These are phyloP conservation scores for Candida tibetensis DNA, from an alignment of 805 yeast species.

Conservation along the genomic window DNA sequence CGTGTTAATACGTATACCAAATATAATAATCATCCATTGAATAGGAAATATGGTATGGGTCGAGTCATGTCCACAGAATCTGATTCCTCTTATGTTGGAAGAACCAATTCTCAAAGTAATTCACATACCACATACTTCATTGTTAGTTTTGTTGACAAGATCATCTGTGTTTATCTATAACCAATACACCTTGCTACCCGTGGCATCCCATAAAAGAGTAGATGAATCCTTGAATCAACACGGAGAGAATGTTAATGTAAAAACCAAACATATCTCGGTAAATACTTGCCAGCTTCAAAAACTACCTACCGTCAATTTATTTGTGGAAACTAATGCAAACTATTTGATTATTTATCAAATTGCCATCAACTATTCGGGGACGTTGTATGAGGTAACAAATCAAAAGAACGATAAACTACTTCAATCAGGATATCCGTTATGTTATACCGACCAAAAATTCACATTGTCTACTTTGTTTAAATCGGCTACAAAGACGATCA, in stretches of 20 bases:
- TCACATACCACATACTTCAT: conserved; percentile 26
- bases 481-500: conserved; percentile 31
- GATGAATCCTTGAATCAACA: conserved; percentile 41
- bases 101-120: conserved; percentile 16
- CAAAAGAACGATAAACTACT: conserved; percentile 25
- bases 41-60: conserved; percentile 33
- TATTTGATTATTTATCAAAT: conserved; percentile 44
- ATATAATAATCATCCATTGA: too few species aligned
- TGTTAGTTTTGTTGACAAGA: conserved; percentile 26
- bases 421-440: conserved; percentile 36
- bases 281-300: conserved; percentile 35
- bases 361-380: conserved; percentile 25
- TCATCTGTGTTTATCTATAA: conserved; percentile 29
- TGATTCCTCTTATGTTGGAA: conserved; percentile 22
- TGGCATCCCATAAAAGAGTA: conserved; percentile 47
- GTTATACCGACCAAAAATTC: conserved; percentile 21
- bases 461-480: conserved; percentile 29
- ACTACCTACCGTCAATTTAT: conserved; percentile 29
- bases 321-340: conserved; percentile 39
- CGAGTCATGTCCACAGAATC: conserved; percentile 28
- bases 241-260: conserved; percentile 45
- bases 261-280: conserved; percentile 35
- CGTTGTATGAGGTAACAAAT: conserved; percentile 33
- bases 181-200: conserved; percentile 35
- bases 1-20: too few species aligned